Evolutionary conservation across 768 basidiomycete genomes (phyloP), one percentile per base, ranked within the genome.

Genomic region (Kockovaella imperatae): DNA sequence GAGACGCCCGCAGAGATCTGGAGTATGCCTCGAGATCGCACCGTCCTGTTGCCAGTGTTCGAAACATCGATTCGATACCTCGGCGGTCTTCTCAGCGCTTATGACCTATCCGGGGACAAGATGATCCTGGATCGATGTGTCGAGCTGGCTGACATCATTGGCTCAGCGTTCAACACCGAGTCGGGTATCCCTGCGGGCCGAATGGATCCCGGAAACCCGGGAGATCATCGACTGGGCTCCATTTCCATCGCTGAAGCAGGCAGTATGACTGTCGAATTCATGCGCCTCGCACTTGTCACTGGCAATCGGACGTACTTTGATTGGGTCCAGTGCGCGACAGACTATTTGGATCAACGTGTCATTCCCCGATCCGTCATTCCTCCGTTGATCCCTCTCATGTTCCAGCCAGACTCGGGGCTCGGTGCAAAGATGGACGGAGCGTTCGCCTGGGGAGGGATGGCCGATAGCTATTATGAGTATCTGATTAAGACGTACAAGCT

Each of bases 31-130:
- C 43, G 59, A 5, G 61, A 59, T 39, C 20, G 32, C 13, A 32
- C 18, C 2, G 45, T 57, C 17, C 53, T 50, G 4, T 21, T 74
- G 17, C 54, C 67, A 3, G 56, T 69, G 3, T 75, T 75, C 50
- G 75, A 75, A 53, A 75, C 73, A 5, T 69, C 65, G 4, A 75
- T 75, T 42, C 64, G 75, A 31, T 75, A 75, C 43, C 67, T 75
- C 34, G 74, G 74, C 15, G 73, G 73, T 11, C 40, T 75, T 13
- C 46, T 75, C 3, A 65, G 72, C 0, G 74, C 73, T 1, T 73
- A 72, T 53, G 74, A 75, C 47, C 57, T 75, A 13, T 71, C 71
- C 3, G 70, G 70, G 13, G 75, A 75, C 50, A 45, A 60, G 4
- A 55, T 75, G 25, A 60, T 75, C 56, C 52, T 75, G 24, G 64